Percentiles rank a stretch among this genome's conserved stretches.
Evolutionary conservation across 2,329 filamentous ascomycete genomes (phyloP).

Genomic region (Xylariaceae sp.): DNA sequence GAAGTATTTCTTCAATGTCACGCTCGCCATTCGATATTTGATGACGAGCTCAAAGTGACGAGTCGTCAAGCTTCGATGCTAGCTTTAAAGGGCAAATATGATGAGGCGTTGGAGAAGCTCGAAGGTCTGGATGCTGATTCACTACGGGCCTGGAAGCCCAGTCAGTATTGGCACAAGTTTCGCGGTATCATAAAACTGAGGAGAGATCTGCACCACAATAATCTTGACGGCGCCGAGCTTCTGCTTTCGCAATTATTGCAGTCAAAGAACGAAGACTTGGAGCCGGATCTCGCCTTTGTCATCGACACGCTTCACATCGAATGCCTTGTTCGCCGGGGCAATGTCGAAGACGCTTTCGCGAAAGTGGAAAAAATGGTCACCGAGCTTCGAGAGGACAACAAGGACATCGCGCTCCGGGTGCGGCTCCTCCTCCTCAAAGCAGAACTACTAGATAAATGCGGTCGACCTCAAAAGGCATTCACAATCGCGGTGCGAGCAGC

Average conservation of each 20-base stretch:
- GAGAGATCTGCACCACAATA: slow-evolving; percentile 63
- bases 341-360: slow-evolving; percentile 55
- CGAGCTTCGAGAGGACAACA: slow-evolving; percentile 52
- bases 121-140: slow-evolving; percentile 65
- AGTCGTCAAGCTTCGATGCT: slow-evolving; percentile 74
- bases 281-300: slow-evolving; percentile 59
- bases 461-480: slow-evolving; percentile 76
- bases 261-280: slow-evolving; percentile 56
- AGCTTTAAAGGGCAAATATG: slow-evolving; percentile 72
- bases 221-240: slow-evolving; percentile 58
- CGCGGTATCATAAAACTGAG: slow-evolving; percentile 70
- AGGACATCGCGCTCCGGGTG: slow-evolving; percentile 69
- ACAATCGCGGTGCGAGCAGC: slow-evolving; percentile 78
- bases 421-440: slow-evolving; percentile 77
- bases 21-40: slow-evolving; percentile 62
- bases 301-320: slow-evolving; percentile 61
- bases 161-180: slow-evolving; percentile 75
- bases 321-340: slow-evolving; percentile 55
- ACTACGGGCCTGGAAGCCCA: slow-evolving; percentile 76
- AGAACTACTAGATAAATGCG: slow-evolving; percentile 70
- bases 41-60: slow-evolving; percentile 78
- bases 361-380: slow-evolving; percentile 55
- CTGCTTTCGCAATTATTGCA: slow-evolving; percentile 61
- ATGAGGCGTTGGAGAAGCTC: slow-evolving; percentile 68
- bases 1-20: slow-evolving; percentile 82